Evolutionary conservation across 306 rosid genomes (phyloP).

Genomic region (Cucumis melo): DNA sequence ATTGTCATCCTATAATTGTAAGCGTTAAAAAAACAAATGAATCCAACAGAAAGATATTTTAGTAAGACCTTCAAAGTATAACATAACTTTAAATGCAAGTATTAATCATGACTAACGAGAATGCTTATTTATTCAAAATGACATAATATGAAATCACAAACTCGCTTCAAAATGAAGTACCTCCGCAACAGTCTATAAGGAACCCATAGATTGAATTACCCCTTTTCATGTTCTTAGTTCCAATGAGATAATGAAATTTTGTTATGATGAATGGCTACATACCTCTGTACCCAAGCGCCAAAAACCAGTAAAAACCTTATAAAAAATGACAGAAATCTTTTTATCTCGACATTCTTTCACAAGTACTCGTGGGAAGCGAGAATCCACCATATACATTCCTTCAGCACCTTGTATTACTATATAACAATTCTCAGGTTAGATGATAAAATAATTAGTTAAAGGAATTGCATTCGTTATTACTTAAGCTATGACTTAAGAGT

Average conservation of each 20-base stretch:
- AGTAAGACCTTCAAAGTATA: background rate
- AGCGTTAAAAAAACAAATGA: background rate
- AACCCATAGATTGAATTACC: background rate
- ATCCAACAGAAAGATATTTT: background rate
- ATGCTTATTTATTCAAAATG: background rate
- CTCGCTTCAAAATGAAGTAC: constrained; percentile 23
- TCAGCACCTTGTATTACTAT: constrained; percentile 86
- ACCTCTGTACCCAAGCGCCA: constrained; percentile 98
- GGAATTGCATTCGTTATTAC: background rate
- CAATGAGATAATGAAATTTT: constrained; percentile 4
- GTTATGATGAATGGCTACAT: constrained; percentile 11
- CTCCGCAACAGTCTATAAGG: constrained; percentile 58
- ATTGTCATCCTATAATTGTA: constrained; percentile 76
- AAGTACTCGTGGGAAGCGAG: constrained; percentile 89
- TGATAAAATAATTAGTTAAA: background rate
- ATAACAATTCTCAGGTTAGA: constrained; percentile 17
- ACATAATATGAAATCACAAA: background rate
- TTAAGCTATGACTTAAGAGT: background rate
- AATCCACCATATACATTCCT: constrained; percentile 96
- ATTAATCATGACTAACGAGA: background rate
- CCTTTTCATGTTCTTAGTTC: background rate
- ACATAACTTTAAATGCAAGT: background rate
- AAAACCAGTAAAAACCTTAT: constrained; percentile 90
- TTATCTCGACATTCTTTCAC: constrained; percentile 60
- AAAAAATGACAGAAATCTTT: constrained; percentile 72